Conservation (phyloP, 2,329 filamentous ascomycete species). For the Lachnellula subtilissima region DNA sequence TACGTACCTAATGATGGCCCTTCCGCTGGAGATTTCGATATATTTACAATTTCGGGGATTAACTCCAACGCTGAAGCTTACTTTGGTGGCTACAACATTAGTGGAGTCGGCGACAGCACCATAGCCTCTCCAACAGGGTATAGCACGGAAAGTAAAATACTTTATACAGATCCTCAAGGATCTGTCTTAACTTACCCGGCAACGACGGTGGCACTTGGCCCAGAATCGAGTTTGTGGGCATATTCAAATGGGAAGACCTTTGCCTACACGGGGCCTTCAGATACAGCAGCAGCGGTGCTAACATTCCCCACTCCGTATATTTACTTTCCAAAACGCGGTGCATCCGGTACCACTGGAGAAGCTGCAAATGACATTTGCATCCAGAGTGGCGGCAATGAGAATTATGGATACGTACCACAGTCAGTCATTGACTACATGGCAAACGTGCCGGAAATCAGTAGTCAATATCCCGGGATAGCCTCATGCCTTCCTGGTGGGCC, state of each 20-base stretch:
- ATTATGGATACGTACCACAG: constrained; percentile 3
- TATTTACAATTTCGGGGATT: neutral
- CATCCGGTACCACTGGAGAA: neutral
- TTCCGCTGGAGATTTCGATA: neutral
- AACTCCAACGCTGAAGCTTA: constrained; percentile 11
- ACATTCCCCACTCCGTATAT: constrained; percentile 6
- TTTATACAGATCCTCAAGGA: no score
- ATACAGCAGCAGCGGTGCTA: neutral
- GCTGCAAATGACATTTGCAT: neutral
- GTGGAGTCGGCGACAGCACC: no score
- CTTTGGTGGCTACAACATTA: neutral
- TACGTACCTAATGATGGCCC: neutral
- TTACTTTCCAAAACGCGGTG: constrained; percentile 1
- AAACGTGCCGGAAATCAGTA: neutral
- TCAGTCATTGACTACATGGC: neutral
- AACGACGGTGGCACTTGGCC: no score
- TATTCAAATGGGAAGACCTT: no score
- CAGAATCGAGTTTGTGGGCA: no score
- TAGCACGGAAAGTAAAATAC: no score
- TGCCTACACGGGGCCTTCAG: neutral
- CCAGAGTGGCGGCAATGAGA: constrained; percentile 1
- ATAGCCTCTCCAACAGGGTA: no score
- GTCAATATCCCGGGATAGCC: neutral
- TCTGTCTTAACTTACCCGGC: no score
- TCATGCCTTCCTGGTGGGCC: neutral